phyloP scores from a whole-genome alignment of 805 yeast genomes.

The Phaffomyces thermotolerans region DNA sequence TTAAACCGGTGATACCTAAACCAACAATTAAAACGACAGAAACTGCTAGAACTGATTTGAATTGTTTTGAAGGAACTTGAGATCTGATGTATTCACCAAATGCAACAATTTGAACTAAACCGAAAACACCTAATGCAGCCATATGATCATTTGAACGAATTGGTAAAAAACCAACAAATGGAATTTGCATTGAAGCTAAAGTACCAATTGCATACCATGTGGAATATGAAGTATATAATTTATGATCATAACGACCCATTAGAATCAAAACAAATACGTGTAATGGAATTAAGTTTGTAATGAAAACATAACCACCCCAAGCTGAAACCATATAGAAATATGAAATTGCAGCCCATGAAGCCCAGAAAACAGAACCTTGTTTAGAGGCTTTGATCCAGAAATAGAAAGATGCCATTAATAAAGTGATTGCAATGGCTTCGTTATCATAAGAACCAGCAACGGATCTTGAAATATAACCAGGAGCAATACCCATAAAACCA shows the following conservation, averaged over 20 bases:
- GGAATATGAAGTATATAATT: constrained; percentile 82
- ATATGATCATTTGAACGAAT: constrained; percentile 96
- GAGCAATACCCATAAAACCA: constrained; percentile 93
- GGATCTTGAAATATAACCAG: constrained; percentile 96
- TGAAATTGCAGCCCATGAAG: constrained; percentile 73
- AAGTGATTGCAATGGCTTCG: constrained; percentile 96
- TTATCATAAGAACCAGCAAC: constrained; percentile 99
- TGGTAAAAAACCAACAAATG: constrained; percentile 96
- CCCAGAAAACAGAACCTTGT: constrained; percentile 81
- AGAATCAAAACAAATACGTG: constrained; percentile 84
- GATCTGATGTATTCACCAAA: constrained; percentile 76
- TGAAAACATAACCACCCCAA: constrained; percentile 99
- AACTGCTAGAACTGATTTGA: constrained; percentile 58
- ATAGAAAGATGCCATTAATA: constrained; percentile 91
- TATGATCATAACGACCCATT: constrained; percentile 89
- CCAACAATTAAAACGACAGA: constrained; percentile 48
- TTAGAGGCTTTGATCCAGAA: constrained; percentile 94
- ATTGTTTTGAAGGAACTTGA: constrained; percentile 64
- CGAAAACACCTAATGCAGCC: constrained; percentile 97
- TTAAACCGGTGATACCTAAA: constrained; percentile 64
- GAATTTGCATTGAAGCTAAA: constrained; percentile 98
- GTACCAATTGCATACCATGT: constrained; percentile 98
- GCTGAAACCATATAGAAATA: constrained; percentile 99
- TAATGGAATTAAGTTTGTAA: constrained; percentile 93
- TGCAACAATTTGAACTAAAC: constrained; percentile 84